Conservation (phyloP, 2,329 filamentous ascomycete species). For the Phaeosphaeriaceae sp. region DNA sequence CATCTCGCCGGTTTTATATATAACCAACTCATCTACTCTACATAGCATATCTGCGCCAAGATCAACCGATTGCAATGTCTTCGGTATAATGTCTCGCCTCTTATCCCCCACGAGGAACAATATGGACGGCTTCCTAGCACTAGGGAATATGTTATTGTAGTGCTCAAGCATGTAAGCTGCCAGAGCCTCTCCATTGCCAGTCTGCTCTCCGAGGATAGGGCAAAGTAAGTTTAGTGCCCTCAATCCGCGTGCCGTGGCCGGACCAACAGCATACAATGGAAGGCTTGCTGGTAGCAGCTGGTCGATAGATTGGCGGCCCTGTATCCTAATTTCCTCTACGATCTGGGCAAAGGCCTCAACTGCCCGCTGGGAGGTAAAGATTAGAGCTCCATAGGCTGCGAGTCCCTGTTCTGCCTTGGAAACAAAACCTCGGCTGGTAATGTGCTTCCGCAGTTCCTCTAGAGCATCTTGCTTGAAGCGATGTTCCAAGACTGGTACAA, state of each 20-base stretch:
- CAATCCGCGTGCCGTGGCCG: constrained; percentile 79
- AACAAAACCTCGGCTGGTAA: constrained; percentile 55
- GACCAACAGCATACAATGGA: constrained; percentile 80
- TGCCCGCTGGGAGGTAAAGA: constrained; percentile 84
- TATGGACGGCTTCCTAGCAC: constrained; percentile 63
- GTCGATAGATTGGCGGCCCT: constrained; percentile 27
- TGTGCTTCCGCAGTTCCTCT: constrained; percentile 57
- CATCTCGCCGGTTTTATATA: constrained; percentile 88
- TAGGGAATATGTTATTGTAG: constrained; percentile 61
- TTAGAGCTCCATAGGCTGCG: constrained; percentile 71
- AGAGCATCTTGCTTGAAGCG: constrained; percentile 67
- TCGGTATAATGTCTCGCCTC: constrained; percentile 87
- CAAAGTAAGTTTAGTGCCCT: constrained; percentile 57
- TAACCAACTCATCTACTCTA: constrained; percentile 75
- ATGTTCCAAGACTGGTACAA: constrained; percentile 80
- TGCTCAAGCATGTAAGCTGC: constrained; percentile 79
- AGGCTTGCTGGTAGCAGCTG: constrained; percentile 53
- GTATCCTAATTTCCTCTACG: constrained; percentile 61
- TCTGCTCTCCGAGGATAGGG: constrained; percentile 77
- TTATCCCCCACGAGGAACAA: constrained; percentile 92
- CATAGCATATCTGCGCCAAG: constrained; percentile 63
- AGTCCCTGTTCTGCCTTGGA: constrained; percentile 19
- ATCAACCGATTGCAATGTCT: constrained; percentile 68
- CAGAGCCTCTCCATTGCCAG: constrained; percentile 83
- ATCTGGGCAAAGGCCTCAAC: constrained; percentile 77